These are phyloP conservation scores for Chenopodium formosanum DNA, from an alignment of 148 eudicot species.

Conservation along the genomic window DNA sequence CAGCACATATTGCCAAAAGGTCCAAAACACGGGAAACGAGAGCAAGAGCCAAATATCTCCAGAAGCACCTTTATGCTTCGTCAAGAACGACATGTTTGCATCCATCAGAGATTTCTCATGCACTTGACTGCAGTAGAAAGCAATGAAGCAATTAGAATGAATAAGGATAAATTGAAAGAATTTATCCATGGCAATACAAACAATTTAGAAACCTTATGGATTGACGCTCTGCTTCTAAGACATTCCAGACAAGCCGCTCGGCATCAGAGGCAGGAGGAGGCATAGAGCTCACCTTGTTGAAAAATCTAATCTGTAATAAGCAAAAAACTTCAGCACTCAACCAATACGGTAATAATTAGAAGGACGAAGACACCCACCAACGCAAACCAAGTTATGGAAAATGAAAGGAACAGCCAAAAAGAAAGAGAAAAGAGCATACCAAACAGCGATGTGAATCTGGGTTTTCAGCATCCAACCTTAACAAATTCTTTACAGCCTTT, in stretches of 20 bases:
- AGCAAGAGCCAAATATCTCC: constrained; percentile 8
- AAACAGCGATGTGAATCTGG: constrained; percentile 86
- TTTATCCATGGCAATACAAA: neutral
- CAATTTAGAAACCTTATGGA: constrained; percentile 57
- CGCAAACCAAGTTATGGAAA: neutral
- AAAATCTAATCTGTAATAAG: constrained; percentile 68
- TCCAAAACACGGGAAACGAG: neutral
- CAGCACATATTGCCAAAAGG: neutral
- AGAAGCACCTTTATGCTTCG: constrained; percentile 66
- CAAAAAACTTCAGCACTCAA: constrained; percentile 12
- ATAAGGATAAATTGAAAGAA: neutral
- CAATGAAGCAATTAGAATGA: constrained; percentile 4
- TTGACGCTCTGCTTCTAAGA: constrained; percentile 80
- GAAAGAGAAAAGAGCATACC: constrained; percentile 45
- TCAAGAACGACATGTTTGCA: constrained; percentile 72
- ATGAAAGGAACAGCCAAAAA: neutral
- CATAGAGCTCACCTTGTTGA: constrained; percentile 71
- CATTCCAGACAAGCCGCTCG: constrained; percentile 74
- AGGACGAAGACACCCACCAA: constrained; percentile 4
- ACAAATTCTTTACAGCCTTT: constrained; percentile 87
- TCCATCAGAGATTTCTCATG: constrained; percentile 66
- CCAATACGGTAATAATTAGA: neutral
- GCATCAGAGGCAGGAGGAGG: constrained; percentile 72
- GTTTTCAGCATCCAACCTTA: constrained; percentile 79
- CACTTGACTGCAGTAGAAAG: constrained; percentile 55